A percentile compares a stretch with the other conserved stretches of the same genome.
Conservation (phyloP, 306 rosid species). For the Canavalia ensiformis region DNA sequence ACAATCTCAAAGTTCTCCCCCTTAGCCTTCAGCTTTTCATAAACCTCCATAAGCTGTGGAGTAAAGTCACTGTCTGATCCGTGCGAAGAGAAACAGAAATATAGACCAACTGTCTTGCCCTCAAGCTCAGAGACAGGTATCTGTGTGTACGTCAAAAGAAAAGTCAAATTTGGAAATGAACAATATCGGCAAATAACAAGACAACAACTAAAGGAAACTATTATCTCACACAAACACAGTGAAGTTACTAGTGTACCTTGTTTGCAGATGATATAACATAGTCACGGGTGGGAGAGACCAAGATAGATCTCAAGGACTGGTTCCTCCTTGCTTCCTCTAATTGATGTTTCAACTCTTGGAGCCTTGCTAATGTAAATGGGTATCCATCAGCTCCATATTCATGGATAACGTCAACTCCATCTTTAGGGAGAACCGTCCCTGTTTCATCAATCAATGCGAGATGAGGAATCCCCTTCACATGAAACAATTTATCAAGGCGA, state of each 20-base stretch:
- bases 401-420: constrained; percentile 54
- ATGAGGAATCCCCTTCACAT: constrained; percentile 69
- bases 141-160: constrained; percentile 48
- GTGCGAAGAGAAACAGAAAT: constrained; percentile 55
- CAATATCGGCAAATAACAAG: constrained; percentile 14
- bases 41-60: constrained; percentile 60
- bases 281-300: constrained; percentile 64
- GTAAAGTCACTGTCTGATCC: constrained; percentile 51
- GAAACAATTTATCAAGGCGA: constrained; percentile 59
- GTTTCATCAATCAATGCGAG: constrained; percentile 64
- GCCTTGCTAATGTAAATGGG: constrained; percentile 67
- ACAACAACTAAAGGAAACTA: constrained; percentile 12
- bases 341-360: constrained; percentile 58
- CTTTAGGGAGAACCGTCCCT: constrained; percentile 59
- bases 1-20: constrained; percentile 77
- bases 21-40: constrained; percentile 64
- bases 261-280: constrained; percentile 65
- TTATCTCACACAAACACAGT: neutral
- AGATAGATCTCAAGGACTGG: constrained; percentile 63
- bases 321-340: constrained; percentile 65
- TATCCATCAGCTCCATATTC: constrained; percentile 68
- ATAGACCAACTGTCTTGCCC: constrained; percentile 74
- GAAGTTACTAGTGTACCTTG: constrained; percentile 48
- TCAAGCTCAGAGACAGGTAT: constrained; percentile 70
- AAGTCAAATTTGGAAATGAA: constrained; percentile 41